These are phyloP conservation scores for Cystofilobasidium macerans DNA, from an alignment of 768 basidiomycete species.

Conservation along the genomic window DNA sequence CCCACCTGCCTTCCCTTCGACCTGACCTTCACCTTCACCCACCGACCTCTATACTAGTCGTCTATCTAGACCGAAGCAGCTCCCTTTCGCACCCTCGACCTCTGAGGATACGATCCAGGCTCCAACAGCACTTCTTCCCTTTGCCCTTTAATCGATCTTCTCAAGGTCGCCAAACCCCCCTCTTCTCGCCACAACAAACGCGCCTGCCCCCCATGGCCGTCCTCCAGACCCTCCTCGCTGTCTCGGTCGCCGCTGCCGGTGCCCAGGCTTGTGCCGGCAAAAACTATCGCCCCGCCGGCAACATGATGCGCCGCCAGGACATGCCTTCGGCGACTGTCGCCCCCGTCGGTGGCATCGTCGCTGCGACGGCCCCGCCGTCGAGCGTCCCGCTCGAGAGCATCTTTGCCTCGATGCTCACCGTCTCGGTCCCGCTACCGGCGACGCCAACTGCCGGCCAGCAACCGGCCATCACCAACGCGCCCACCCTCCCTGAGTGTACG, in stretches of 20 bases:
- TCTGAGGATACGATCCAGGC: no score
- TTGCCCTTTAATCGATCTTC: no score
- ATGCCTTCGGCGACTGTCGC: background rate
- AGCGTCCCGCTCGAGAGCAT: background rate
- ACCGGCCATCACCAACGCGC: background rate
- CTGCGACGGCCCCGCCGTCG: background rate
- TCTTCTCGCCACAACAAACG: slow-evolving; percentile 1
- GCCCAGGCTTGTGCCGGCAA: background rate
- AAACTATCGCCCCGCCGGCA: background rate
- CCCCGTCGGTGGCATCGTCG: background rate
- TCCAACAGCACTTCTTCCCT: no score
- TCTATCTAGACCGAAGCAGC: no score
- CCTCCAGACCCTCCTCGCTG: background rate
- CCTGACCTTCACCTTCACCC: no score
- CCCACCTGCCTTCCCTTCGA: no score
- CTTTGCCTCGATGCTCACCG: background rate
- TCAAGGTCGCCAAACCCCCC: background rate
- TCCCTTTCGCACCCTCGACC: no score
- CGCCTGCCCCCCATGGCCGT: background rate
- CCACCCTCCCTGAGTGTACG: slow-evolving; percentile 1
- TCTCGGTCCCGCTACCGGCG: slow-evolving; percentile 1
- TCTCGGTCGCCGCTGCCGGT: background rate
- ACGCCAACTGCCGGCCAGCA: slow-evolving; percentile 6
- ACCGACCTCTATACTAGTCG: no score
- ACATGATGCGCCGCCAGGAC: background rate